Evolutionary conservation across 805 yeast genomes (phyloP), one percentile per base, ranked within the genome.

Genomic region (Scheffersomyces amazonensis): DNA sequence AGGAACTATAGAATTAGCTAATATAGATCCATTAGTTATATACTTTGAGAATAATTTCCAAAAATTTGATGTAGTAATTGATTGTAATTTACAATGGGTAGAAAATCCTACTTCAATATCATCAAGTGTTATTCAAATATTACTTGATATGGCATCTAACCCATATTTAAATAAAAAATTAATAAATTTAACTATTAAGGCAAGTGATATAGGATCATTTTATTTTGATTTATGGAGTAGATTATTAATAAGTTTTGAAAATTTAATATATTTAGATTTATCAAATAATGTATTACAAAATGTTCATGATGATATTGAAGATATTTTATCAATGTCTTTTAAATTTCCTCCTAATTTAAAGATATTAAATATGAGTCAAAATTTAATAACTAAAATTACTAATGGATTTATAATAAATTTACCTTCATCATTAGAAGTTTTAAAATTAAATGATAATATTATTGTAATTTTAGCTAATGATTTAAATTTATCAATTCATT

Each of bases 121-220:
- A 37, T 53, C 62, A 13, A 48, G 56, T 29, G 46, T 66, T 3
- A 56, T 57, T n/a, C 47, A 49, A 16, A 37, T 60, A 16, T 42
- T 54, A 16, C 43, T 52, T 11, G 35, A 41, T 29, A 42, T 57
- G 17, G 37, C 40, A 22, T 41, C 37, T 7, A 47, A 44, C 8
- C 35, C 39, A 15, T 25, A 36, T 5, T 39, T 59, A 7, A 36
- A 52, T 12, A 40, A 43, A 11, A 55, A 60, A 37, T 31, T 64
- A 29, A 33, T 34, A 3, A 15, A 35, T 7, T 16, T 67, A 3
- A 48, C 62, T 12, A 53, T 67, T 15, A 41, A 44, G 15, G 50
- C 56, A n/a, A 62, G 68, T 11, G 66, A 65, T 28, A 56, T 67
- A 2, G 71, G 73, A 4, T 47, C 49, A 6, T 49, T 56, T 35